Conservation (phyloP, 139 green algal genomes). For the Marvania coccoides region DNA sequence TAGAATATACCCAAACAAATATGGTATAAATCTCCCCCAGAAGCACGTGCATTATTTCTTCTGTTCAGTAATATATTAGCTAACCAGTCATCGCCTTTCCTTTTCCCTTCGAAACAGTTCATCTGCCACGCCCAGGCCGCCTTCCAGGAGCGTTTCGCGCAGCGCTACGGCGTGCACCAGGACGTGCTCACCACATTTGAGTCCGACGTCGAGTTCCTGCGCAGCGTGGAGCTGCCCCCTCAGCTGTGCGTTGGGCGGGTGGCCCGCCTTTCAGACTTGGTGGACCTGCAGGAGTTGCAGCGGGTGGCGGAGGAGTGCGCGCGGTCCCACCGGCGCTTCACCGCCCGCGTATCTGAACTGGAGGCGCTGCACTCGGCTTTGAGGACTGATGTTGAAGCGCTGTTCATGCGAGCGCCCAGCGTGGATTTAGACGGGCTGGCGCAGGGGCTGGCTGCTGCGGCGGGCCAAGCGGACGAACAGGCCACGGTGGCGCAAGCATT, state of each 20-base stretch:
- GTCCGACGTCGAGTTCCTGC: constrained; percentile 58
- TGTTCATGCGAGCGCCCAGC: constrained; percentile 67
- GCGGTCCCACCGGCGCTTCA: constrained; percentile 49
- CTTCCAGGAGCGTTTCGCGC: constrained; percentile 48
- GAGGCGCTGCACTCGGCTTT: constrained; percentile 57
- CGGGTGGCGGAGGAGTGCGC: constrained; percentile 54
- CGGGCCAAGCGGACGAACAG: constrained; percentile 54
- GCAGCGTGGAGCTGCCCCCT: constrained; percentile 43
- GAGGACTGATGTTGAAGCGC: constrained; percentile 67
- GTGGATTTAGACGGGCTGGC: constrained; percentile 70
- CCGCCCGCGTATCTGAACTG: constrained; percentile 53
- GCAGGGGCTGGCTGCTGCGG: constrained; percentile 35
- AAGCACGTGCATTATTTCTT: too few species aligned
- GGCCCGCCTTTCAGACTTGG: constrained; percentile 50
- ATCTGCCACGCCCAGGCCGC: constrained; percentile 45
- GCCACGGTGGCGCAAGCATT: constrained; percentile 38
- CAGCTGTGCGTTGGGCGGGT: constrained; percentile 12
- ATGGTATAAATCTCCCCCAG: too few species aligned
- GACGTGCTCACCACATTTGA: constrained; percentile 64
- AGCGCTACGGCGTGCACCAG: constrained; percentile 16
- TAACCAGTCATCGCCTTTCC: too few species aligned
- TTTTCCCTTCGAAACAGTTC: too few species aligned
- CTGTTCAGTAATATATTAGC: too few species aligned
- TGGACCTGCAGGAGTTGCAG: constrained; percentile 47
- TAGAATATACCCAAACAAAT: too few species aligned